Evolutionary conservation across 2,329 filamentous ascomycete genomes (phyloP).

Genomic region (Rachicladosporium sp.): DNA sequence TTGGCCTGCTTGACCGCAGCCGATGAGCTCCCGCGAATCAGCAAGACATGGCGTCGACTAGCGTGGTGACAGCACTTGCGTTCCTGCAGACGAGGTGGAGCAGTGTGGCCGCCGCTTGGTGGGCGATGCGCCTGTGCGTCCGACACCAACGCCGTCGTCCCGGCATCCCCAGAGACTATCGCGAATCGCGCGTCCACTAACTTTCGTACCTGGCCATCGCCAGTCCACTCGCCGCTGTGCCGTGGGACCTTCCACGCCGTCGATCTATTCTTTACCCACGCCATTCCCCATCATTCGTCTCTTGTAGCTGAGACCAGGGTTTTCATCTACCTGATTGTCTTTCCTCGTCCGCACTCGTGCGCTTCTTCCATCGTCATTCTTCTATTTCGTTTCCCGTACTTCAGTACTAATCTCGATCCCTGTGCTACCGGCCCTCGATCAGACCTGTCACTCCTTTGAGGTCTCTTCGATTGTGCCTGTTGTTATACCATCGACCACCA

Average conservation of each 20-base stretch:
- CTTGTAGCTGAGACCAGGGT: slow-evolving; percentile 15
- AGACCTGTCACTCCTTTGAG: slow-evolving; percentile 9
- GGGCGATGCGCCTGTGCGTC: too few relatives aligned
- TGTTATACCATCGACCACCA: too few relatives aligned
- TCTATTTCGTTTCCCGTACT: slow-evolving; percentile 12
- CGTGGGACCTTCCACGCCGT: slow-evolving; percentile 5
- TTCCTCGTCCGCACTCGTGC: slow-evolving; percentile 13
- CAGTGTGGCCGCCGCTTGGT: neutral
- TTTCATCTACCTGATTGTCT: slow-evolving; percentile 17
- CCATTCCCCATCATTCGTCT: slow-evolving; percentile 12
- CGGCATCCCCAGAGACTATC: slow-evolving; percentile 16
- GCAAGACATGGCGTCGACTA: slow-evolving; percentile 1
- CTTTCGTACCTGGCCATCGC: slow-evolving; percentile 16
- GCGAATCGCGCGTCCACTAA: slow-evolving; percentile 12
- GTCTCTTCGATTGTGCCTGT: slow-evolving; percentile 4
- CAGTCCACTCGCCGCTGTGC: too few relatives aligned
- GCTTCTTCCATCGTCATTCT: slow-evolving; percentile 16
- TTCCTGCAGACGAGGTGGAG: slow-evolving; percentile 7
- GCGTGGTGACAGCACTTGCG: slow-evolving; percentile 4
- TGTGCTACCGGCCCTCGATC: slow-evolving; percentile 3
- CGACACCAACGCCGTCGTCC: slow-evolving; percentile 8
- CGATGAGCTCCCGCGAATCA: slow-evolving; percentile 2
- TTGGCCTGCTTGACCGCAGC: too few relatives aligned
- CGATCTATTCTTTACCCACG: slow-evolving; percentile 18
- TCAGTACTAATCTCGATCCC: slow-evolving; percentile 11